Evolutionary conservation across 345 rosid species (phyloP), one percentile per base, ranked within the genome.

Genomic region (Melastoma malabathricum): DNA sequence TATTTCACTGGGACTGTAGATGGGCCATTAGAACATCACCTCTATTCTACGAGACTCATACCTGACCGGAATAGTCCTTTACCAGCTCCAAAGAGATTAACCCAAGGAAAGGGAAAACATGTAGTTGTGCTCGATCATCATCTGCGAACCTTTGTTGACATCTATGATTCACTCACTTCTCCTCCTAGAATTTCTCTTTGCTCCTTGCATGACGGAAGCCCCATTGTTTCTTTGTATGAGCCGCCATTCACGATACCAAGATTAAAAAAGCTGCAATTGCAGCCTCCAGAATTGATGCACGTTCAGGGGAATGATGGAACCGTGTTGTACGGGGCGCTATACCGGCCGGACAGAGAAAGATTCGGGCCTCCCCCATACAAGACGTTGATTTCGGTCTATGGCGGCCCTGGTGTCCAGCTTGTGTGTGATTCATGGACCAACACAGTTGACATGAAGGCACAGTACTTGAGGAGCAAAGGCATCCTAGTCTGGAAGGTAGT

Each of bases 331-430:
- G 96, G 95, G n/a, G 93, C 94, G 39, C 29, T 92, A 56, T 92
- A 86, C 59, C 77, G 64, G 68, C 98, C 98, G 2, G 92, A 86
- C 61, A 54, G 64, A 20, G 57, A 71, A 48, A 84, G 61, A 69
- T 78, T 75, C 49, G 98, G 98, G 20, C 93, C 96, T 52, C 98
- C 98, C 17, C 96, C 98, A 0, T 90, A 86, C 75, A 86, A 75
- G 74, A 84, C 93, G 18, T 62, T 90, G 78, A 62, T 84, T 64
- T 75, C 72, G 22, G 96, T 86, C 13, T 90, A 90, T 19, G 98
- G 98, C 38, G 96, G 98, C 48, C 98, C 96, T 2, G 27, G 85
- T 18, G 81, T 84, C 43, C 96, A 90, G 62, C 46, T 73, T 59
- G 95, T 90, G 4, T 64, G 56, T 58, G 64, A 90, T 64, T 84